Conservation (phyloP, 192 early-diverging fungal genomes). For the Cladochytrium replicatum region DNA sequence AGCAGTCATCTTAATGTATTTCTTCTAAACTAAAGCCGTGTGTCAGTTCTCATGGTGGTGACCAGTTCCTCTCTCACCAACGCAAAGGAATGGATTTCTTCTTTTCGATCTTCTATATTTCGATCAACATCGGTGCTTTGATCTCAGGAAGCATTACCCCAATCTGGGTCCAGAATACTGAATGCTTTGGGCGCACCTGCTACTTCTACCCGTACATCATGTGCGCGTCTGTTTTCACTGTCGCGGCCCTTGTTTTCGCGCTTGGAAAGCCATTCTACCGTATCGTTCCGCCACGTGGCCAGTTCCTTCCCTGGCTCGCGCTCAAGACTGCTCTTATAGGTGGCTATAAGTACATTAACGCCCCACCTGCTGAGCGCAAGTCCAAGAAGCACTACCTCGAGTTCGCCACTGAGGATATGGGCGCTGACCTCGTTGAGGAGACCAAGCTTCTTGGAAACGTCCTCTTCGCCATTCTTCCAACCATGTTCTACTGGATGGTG, state of each 20-base stretch:
- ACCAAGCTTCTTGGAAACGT: too few species aligned
- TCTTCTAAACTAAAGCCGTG: too few species aligned
- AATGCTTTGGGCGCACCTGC: conserved; percentile 31
- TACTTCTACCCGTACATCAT: conserved; percentile 33
- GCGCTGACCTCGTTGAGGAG: too few species aligned
- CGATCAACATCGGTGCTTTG: conserved; percentile 51
- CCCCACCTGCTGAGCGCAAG: neutral
- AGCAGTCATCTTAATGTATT: too few species aligned
- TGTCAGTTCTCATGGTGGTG: conserved; percentile 43
- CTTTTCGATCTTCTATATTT: conserved; percentile 38
- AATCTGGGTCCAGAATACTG: conserved; percentile 12
- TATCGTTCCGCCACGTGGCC: conserved; percentile 50
- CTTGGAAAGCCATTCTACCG: conserved; percentile 44
- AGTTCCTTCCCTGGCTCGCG: conserved; percentile 40
- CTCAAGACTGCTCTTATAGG: conserved; percentile 21
- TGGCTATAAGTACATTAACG: too few species aligned
- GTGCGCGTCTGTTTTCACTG: conserved; percentile 29
- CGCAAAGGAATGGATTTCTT: conserved; percentile 34
- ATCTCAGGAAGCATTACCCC: conserved; percentile 40
- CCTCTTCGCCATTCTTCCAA: too few species aligned
- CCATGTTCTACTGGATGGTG: too few species aligned
- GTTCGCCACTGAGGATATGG: too few species aligned
- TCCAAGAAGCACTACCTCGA: neutral
- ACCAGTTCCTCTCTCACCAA: conserved; percentile 44
- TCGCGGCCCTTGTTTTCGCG: conserved; percentile 35